Base-by-base conservation (phyloP, 345 rosid species). In the Murraya koenigii region DNA sequence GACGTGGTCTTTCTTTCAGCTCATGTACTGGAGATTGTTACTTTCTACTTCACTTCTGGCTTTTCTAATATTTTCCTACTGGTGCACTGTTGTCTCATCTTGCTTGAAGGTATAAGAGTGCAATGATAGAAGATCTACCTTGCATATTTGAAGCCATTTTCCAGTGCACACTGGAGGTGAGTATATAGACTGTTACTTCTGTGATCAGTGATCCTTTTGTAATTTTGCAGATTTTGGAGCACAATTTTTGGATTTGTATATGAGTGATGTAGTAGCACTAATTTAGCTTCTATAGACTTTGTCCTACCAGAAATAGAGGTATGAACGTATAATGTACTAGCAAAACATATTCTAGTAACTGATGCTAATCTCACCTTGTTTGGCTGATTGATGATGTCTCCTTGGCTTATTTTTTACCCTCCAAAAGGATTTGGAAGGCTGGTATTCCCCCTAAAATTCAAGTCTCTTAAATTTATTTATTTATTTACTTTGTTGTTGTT, bases 91-190 rank as follows among this genome's bases (percentile, higher is more conserved):
- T 33, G 52, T 19, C 39, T n/a, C 14, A 35, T 19, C 19, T 76
- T 66, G 60, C 71, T 58, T 86, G 75, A 76, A 97, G 99, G 90
- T 97, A 97, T 86, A 97, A 87, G 81, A 92, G 84, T 67, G 89
- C 92, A 77, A 97, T 97, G 99, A 86, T 94, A 74, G 99, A 97
- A 36, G 99, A 97, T 69, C 97, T 97, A 49, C 96, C 99, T 41
- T 89, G 94, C 60, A 93, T 97, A 82, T 97, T 97, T 88, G 98
- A 97, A 89, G 99, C 98, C 69, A 89, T 97, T 77, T 97, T 97
- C 85, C 98, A 94, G 84, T 97, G 99, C 84, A 94, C 99, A 28
- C 84, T 97, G 65, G 99, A 97, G 98, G 99, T 97, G 68, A 86
- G 86, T 58, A 66, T 69, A 6, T 71, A 19, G 74, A 59, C 66